Conservation (phyloP, 306 rosid species). For the Sindora glabra region DNA sequence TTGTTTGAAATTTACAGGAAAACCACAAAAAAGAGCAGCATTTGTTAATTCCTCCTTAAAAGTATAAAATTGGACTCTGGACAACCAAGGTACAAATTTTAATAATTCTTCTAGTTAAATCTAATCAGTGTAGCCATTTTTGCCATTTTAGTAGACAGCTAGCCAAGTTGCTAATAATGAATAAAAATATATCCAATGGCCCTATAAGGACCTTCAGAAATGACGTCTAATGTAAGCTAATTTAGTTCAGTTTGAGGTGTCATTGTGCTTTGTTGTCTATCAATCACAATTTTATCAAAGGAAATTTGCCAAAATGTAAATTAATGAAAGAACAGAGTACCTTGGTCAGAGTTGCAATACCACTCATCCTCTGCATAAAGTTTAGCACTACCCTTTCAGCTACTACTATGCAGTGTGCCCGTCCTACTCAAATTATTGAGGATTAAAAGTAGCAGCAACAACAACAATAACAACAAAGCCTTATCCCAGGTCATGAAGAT, state of each 20-base stretch:
- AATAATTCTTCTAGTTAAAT: background rate
- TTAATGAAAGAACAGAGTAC: slow-evolving; percentile 26
- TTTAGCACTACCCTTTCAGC: slow-evolving; percentile 88
- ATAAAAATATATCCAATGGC: background rate
- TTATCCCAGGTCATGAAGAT: too few species aligned
- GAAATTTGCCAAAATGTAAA: background rate
- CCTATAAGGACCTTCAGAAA: background rate
- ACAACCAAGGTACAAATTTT: background rate
- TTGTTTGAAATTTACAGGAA: background rate
- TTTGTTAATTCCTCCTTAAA: background rate
- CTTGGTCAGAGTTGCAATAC: slow-evolving; percentile 90
- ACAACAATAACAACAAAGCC: too few species aligned
- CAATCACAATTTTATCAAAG: background rate
- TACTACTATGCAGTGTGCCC: slow-evolving; percentile 69
- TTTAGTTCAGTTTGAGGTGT: background rate
- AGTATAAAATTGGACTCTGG: background rate
- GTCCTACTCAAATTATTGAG: slow-evolving; percentile 43
- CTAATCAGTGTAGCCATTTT: background rate
- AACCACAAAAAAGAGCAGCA: background rate
- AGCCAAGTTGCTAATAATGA: background rate
- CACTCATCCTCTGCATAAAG: slow-evolving; percentile 98
- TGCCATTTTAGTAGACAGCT: background rate
- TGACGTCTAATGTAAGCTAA: background rate
- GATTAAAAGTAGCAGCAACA: slow-evolving; percentile 5
- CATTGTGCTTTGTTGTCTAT: background rate